These are phyloP conservation scores for Puccinia polysora DNA, from an alignment of 1,284 basidiomycete genomes.

Conservation along the genomic window DNA sequence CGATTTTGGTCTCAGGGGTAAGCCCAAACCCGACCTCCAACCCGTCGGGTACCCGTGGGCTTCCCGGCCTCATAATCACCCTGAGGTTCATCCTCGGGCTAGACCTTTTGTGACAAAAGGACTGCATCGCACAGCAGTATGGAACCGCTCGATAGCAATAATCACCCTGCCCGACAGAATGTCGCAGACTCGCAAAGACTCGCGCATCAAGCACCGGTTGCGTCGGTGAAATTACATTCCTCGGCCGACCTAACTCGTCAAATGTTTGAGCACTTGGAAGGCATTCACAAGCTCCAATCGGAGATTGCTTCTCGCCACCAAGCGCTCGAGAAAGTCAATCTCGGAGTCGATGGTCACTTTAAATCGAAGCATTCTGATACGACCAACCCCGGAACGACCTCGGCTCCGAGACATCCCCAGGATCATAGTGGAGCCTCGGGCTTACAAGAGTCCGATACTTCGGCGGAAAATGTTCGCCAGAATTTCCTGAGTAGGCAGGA, in stretches of 20 bases:
- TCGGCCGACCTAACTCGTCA: constrained; percentile 3
- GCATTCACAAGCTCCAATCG: neutral
- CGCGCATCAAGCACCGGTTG: too few relatives aligned
- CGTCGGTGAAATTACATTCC: too few relatives aligned
- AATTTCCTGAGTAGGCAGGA: neutral
- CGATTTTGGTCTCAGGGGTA: too few relatives aligned
- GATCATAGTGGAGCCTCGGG: neutral
- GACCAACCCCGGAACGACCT: neutral
- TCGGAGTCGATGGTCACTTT: constrained; percentile 6
- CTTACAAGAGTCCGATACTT: neutral
- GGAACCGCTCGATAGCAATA: too few relatives aligned
- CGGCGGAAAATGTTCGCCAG: constrained; percentile 1
- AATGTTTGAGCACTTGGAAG: constrained; percentile 1
- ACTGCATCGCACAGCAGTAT: too few relatives aligned
- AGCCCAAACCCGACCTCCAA: too few relatives aligned
- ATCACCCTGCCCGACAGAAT: too few relatives aligned
- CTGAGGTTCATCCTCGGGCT: too few relatives aligned
- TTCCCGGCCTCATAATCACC: too few relatives aligned
- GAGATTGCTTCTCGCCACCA: neutral
- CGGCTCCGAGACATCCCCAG: neutral
- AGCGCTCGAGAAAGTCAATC: constrained; percentile 12
- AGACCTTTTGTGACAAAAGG: too few relatives aligned
- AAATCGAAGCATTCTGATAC: constrained; percentile 1
- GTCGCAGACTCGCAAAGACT: too few relatives aligned
- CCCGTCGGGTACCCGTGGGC: too few relatives aligned